These are phyloP conservation scores for Arabis hirsuta DNA, from an alignment of 345 rosid species.

Conservation along the genomic window DNA sequence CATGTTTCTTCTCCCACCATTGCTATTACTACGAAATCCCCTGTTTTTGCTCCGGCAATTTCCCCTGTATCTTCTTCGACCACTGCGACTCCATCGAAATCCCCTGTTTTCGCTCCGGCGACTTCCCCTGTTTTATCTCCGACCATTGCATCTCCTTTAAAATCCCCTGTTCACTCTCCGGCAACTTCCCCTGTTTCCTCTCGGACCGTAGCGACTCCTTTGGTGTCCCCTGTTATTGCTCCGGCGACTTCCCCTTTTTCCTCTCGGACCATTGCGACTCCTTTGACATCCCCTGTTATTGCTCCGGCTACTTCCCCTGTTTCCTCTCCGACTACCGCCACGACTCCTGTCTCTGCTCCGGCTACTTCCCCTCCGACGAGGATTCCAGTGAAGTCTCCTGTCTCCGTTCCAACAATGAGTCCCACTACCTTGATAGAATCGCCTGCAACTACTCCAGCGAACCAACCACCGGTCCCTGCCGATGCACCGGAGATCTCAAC, in stretches of 20 bases:
- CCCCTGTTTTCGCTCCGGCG: conserved; percentile 32
- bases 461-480: conserved; percentile 40
- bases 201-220: conserved; percentile 35
- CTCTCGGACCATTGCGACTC: conserved; percentile 33
- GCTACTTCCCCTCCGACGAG: conserved; percentile 27
- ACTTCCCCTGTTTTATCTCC: conserved; percentile 4
- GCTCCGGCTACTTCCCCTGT: conserved; percentile 19
- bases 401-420: conserved; percentile 32
- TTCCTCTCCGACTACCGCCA: conserved; percentile 25
- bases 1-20: conserved; percentile 18
- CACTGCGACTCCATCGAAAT: conserved; percentile 6
- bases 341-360: conserved; percentile 33
- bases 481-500: conserved; percentile 47
- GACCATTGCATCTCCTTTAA: conserved; percentile 2
- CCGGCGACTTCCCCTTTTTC: conserved; percentile 23
- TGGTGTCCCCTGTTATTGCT: conserved; percentile 24
- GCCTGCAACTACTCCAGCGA: conserved; percentile 22
- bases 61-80: conserved; percentile 9
- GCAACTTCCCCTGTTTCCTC: conserved; percentile 15
- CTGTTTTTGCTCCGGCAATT: conserved; percentile 8
- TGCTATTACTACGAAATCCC: conserved; percentile 18
- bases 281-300: conserved; percentile 29
- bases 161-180: conserved; percentile 38
- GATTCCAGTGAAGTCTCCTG: conserved; percentile 31
- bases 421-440: conserved; percentile 31